Base-by-base conservation (phyloP, 2,329 filamentous ascomycete genomes). In the Raffaelea ambrosiae region DNA sequence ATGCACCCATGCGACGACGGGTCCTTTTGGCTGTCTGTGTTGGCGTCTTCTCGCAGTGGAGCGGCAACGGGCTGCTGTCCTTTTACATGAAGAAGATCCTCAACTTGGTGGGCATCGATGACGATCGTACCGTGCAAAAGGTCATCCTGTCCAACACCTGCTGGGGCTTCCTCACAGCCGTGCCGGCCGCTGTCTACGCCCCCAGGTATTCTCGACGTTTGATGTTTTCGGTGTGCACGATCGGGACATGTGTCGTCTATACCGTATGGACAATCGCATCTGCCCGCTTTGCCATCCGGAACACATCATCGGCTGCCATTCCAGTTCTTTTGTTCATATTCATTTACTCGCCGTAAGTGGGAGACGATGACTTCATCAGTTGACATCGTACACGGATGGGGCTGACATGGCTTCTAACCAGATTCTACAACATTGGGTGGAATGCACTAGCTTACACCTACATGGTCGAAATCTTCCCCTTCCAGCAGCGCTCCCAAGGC, bases 401-500 rank as follows among this genome's bases (percentile, higher is more conserved):
- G 31, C 31, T 16, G 31, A 33, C 31, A 16, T 9, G 16, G 13
- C 16, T 38, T 7, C 35, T 16, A 7, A 38, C 35, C 33, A 54
- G 55, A 9, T 63, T 66, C 44, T 65, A 65, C 51, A 65, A 66
- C 50, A 58, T 65, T 16, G 63, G 63, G 14, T 65, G 59, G 60
- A 64, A 63, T 44, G 58, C 56, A 1, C 49, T 63, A 2, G 57
- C 60, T 0, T 69, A 66, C 49, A 67, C 67, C 1, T 68, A 68
- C 47, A 54, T 64, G 46, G 59, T 64, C n/a, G 66, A 70, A 13
- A 13, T 29, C 26, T 29, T 64, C 36, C 35, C 35, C 5, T 18
- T 38, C 19, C 13, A 9, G 4, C 2, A 67, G 76, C 26, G 75
- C 78, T 42, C 56, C 78, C 10, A 76, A 74, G 1, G 63, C 67